These are phyloP conservation scores for Ogataea pini DNA, from an alignment of 805 yeast species.

Conservation along the genomic window DNA sequence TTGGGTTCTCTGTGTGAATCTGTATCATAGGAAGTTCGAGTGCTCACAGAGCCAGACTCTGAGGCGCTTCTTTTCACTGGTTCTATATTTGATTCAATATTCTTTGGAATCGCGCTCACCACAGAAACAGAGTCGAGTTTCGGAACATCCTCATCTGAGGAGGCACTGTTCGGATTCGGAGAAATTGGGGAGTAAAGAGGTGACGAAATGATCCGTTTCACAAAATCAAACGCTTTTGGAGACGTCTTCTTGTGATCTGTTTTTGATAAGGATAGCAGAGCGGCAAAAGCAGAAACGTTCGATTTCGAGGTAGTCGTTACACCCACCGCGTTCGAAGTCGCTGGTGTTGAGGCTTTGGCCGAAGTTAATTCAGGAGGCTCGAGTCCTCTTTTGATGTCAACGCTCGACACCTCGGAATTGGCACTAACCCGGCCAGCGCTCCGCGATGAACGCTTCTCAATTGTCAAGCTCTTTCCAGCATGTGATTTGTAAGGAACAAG, in stretches of 20 bases:
- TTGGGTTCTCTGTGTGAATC: neutral
- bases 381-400: constrained; percentile 14
- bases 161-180: constrained; percentile 17
- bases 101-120: neutral
- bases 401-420: constrained; percentile 8
- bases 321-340: constrained; percentile 37
- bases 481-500: neutral
- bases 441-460: constrained; percentile 2
- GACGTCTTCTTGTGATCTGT: constrained; percentile 23
- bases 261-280: constrained; percentile 38
- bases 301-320: constrained; percentile 38
- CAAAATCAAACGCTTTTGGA: constrained; percentile 32
- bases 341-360: constrained; percentile 32
- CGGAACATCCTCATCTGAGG: constrained; percentile 23
- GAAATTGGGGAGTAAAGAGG: constrained; percentile 27
- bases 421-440: constrained; percentile 6
- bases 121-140: constrained; percentile 18
- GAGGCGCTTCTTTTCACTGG: constrained; percentile 3
- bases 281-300: constrained; percentile 41
- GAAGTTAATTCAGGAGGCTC: constrained; percentile 26
- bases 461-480: constrained; percentile 5
- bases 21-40: neutral
- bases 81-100: neutral
- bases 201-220: constrained; percentile 36
- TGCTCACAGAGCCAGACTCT: constrained; percentile 1